Percentiles rank a stretch among this genome's conserved stretches.
phyloP scores from a whole-genome alignment of 2,329 filamentous ascomycete genomes.

The Fusarium sp. region DNA sequence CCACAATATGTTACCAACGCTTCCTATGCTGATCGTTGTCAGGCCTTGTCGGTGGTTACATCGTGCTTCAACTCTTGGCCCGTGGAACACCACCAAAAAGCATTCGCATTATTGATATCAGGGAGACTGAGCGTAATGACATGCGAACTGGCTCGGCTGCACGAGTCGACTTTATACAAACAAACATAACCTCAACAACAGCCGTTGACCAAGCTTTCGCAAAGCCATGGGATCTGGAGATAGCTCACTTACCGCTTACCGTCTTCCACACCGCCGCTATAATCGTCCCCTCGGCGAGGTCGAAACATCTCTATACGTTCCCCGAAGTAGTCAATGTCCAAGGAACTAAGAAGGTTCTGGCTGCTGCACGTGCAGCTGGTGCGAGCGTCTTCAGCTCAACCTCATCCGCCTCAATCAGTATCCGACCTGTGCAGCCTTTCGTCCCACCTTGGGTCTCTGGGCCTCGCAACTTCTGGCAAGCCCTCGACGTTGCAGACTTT shows the following conservation, averaged over 20 bases:
- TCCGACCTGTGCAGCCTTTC: constrained; percentile 7
- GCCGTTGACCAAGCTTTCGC: background rate
- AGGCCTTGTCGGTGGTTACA: constrained; percentile 19
- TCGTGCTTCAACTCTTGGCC: constrained; percentile 10
- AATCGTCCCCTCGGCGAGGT: constrained; percentile 4
- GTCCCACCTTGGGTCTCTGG: background rate
- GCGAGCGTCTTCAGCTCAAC: constrained; percentile 12
- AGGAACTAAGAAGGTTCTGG: constrained; percentile 14
- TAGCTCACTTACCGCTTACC: constrained; percentile 6
- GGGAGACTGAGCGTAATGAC: constrained; percentile 9
- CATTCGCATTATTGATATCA: constrained; percentile 13
- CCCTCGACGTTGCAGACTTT: background rate
- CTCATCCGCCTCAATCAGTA: constrained; percentile 3
- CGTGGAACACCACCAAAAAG: constrained; percentile 3
- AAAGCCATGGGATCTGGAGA: background rate
- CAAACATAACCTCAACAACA: constrained; percentile 3
- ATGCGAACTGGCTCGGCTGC: background rate
- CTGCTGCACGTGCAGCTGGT: background rate
- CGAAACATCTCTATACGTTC: constrained; percentile 7
- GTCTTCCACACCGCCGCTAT: constrained; percentile 17
- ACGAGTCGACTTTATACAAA: constrained; percentile 1
- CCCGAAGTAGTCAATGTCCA: constrained; percentile 6
- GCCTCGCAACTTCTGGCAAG: constrained; percentile 5
- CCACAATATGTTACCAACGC: accelerated
- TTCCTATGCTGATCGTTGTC: too few relatives aligned